Evolutionary conservation across 805 yeast species (phyloP).

Genomic region (Cyberlindnera mycetangii): DNA sequence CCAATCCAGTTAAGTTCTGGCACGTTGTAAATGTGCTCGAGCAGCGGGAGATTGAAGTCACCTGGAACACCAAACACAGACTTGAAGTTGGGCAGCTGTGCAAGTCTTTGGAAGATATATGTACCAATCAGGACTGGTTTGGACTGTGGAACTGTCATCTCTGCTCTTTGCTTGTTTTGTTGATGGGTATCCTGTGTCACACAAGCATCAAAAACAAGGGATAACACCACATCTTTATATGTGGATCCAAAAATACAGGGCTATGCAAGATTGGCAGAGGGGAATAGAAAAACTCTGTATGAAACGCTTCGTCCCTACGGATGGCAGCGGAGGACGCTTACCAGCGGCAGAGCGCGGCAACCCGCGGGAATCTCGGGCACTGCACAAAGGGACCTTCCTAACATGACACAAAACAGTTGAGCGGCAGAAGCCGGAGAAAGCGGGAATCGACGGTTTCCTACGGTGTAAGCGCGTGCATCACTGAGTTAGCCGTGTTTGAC

Average conservation of each 20-base stretch:
- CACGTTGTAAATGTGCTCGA: slow-evolving; percentile 60
- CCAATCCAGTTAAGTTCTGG: slow-evolving; percentile 68
- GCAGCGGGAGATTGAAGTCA: slow-evolving; percentile 60
- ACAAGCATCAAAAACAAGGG: too few species aligned
- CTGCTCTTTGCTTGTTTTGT: not conserved
- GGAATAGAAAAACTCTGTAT: too few species aligned
- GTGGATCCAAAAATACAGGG: too few species aligned
- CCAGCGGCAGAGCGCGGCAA: not conserved
- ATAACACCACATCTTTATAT: too few species aligned
- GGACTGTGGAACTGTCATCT: slow-evolving; percentile 19
- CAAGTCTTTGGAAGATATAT: slow-evolving; percentile 57
- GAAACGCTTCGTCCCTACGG: too few species aligned
- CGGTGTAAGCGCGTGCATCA: too few species aligned
- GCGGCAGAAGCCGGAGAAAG: not conserved
- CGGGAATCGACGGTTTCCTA: not conserved
- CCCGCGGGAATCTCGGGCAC: not conserved
- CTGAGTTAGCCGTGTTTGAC: too few species aligned
- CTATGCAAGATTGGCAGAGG: too few species aligned
- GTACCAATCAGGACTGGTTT: slow-evolving; percentile 51
- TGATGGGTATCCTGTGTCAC: not conserved
- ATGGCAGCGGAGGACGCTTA: too few species aligned
- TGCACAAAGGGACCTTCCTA: not conserved
- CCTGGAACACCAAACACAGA: slow-evolving; percentile 77
- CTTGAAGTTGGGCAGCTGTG: slow-evolving; percentile 46
- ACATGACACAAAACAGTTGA: not conserved